Evolutionary conservation across 2,329 filamentous ascomycete species (phyloP), one percentile per base, ranked within the genome.

Genomic region (Aspergillus pseudoviridinutans): DNA sequence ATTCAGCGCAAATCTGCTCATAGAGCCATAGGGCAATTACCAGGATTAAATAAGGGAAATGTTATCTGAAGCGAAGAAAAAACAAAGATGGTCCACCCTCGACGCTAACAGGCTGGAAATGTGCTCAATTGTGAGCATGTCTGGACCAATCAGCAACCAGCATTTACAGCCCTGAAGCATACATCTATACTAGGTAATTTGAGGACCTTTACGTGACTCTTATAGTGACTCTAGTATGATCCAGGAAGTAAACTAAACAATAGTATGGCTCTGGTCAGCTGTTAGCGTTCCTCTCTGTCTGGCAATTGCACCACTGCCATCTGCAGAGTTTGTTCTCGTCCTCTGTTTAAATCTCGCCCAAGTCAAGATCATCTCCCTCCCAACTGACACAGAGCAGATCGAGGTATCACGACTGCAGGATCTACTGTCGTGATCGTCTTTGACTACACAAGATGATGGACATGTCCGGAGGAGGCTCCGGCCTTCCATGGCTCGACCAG

Each of bases 401-500:
- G 22, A 49, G 24, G 47, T 24, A n/a, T 14, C 14, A 17, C 27
- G 4, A 28, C 6, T 28, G 47, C 14, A 3, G 8, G 14, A 27
- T 27, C 24, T 55, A 32, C 51, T 25, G 10, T 27, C 29, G 29
- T 14, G 29, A 32, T 32, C 10, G 4, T 14, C 29, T 32, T 51
- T 51, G 12, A 5, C 38, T 32, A n/a, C 35, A 3, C 49, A 52
- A 38, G 24, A 61, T 58, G 57, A 66, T 64, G 60, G 51, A 63
- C 49, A 64, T 63, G 60, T n/a, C 55, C 6, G 32, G 51, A 2
- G 17, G 46, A 25, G 27, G 27, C 42, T 51, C 27, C 24, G 58
- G 55, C 27, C 41, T 66, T 2, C 70, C 70, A 55, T 73, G 70
- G 70, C 63, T 73, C 5, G 65, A 69, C 25, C 60, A 68, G 56